Percentiles rank a stretch among this genome's conserved stretches.
phyloP scores from a whole-genome alignment of 257 asterid genomes.

The Lithospermum erythrorhizon region DNA sequence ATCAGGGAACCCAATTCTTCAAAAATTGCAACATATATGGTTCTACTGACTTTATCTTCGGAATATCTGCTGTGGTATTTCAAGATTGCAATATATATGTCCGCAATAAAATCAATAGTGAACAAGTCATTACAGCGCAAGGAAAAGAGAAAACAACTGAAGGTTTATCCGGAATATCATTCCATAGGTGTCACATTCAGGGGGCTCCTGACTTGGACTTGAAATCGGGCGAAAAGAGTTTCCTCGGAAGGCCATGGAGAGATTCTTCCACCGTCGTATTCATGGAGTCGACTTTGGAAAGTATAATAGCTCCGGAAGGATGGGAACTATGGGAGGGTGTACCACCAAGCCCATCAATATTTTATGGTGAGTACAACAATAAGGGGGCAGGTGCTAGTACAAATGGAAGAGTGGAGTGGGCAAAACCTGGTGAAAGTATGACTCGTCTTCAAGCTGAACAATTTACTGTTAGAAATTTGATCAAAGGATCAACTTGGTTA shows the following conservation, averaged over 20 bases:
- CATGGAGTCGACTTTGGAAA: background rate
- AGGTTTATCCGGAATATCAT: background rate
- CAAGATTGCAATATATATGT: slow-evolving; percentile 1
- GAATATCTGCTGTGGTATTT: background rate
- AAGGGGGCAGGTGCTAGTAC: background rate
- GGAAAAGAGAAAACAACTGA: background rate
- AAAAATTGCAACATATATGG: slow-evolving; percentile 9
- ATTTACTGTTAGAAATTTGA: too few species aligned
- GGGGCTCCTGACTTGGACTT: background rate
- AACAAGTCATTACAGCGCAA: slow-evolving; percentile 10
- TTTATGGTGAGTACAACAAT: slow-evolving; percentile 3
- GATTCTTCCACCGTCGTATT: background rate
- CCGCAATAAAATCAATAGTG: background rate
- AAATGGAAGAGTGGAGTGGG: background rate
- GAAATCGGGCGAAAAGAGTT: background rate
- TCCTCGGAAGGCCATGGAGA: slow-evolving; percentile 14
- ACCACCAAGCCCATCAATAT: background rate
- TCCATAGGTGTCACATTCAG: slow-evolving; percentile 2
- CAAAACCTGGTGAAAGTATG: background rate
- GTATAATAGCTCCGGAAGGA: background rate
- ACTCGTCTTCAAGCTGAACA: too few species aligned
- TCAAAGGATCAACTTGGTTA: too few species aligned
- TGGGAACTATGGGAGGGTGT: background rate
- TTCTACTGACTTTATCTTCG: slow-evolving; percentile 13
- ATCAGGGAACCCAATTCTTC: background rate